These are phyloP conservation scores for Zygosaccharomyces siamensis DNA, from an alignment of 805 yeast genomes.

Conservation along the genomic window DNA sequence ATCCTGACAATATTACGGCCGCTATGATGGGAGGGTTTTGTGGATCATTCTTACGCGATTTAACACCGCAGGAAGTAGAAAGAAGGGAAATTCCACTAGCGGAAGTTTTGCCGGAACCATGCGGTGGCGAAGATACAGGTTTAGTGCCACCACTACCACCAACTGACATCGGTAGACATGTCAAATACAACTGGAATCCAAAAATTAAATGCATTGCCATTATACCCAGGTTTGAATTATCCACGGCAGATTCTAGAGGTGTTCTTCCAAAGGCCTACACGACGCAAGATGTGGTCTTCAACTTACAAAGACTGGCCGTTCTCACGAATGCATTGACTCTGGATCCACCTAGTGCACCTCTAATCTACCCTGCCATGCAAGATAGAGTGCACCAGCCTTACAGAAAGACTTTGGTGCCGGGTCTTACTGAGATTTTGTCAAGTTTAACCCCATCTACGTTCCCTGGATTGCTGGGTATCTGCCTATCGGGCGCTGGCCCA, in stretches of 20 bases:
- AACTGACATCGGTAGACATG: conserved; percentile 76
- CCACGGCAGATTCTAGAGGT: conserved; percentile 86
- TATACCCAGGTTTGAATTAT: conserved; percentile 90
- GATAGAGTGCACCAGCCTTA: conserved; percentile 97
- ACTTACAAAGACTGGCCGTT: conserved; percentile 87
- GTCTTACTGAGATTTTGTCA: conserved; percentile 72
- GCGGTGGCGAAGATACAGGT: conserved; percentile 66
- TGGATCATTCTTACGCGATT: conserved; percentile 85
- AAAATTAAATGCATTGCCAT: conserved; percentile 84
- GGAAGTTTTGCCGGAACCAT: conserved; percentile 74
- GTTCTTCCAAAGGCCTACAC: conserved; percentile 81
- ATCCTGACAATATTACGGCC: conserved; percentile 97
- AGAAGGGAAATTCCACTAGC: conserved; percentile 80
- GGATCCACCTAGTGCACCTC: conserved; percentile 71
- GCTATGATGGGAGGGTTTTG: conserved; percentile 99
- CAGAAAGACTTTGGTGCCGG: conserved; percentile 87
- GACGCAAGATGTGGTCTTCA: conserved; percentile 80
- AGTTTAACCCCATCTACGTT: conserved; percentile 77
- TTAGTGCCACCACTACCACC: conserved; percentile 80
- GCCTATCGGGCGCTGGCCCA: conserved; percentile 97
- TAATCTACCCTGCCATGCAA: conserved; percentile 93
- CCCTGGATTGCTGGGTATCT: conserved; percentile 86
- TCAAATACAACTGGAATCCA: conserved; percentile 76
- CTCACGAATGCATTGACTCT: conserved; percentile 88
- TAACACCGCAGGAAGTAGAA: conserved; percentile 63